Conservation (phyloP, 805 yeast species). For the Ogataea kodamae region DNA sequence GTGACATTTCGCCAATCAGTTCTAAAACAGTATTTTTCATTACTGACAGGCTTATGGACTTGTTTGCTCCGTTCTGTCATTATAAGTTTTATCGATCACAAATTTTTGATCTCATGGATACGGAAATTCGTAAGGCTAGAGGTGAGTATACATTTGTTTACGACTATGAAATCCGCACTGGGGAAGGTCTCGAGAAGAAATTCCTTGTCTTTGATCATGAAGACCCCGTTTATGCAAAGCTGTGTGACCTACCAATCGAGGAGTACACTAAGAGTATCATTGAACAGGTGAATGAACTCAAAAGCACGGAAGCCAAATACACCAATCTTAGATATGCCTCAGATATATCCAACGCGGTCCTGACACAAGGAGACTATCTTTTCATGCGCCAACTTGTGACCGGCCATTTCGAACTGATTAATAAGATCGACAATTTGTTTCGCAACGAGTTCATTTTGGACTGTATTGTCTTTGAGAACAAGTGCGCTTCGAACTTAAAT, state of each 20-base stretch:
- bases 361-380: slow-evolving; percentile 27
- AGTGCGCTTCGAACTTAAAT: slow-evolving; percentile 66
- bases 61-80: slow-evolving; percentile 79
- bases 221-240: slow-evolving; percentile 25
- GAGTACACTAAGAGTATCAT: slow-evolving; percentile 25
- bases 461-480: slow-evolving; percentile 83
- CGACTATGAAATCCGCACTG: slow-evolving; percentile 27
- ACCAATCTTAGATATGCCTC: slow-evolving; percentile 25
- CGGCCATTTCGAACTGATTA: slow-evolving; percentile 37
- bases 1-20: slow-evolving; percentile 56
- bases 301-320: slow-evolving; percentile 24
- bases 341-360: slow-evolving; percentile 29
- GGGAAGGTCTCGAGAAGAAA: slow-evolving; percentile 26
- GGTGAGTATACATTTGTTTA: slow-evolving; percentile 27
- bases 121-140: slow-evolving; percentile 24
- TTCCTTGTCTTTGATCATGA: slow-evolving; percentile 24
- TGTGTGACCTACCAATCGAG: slow-evolving; percentile 28
- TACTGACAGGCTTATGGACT: slow-evolving; percentile 80
- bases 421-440: slow-evolving; percentile 58
- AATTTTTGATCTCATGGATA: slow-evolving; percentile 65
- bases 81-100: slow-evolving; percentile 90
- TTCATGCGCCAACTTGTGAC: slow-evolving; percentile 23
- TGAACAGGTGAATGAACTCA: slow-evolving; percentile 23
- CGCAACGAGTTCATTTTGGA: slow-evolving; percentile 38
- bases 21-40: slow-evolving; percentile 61